Conservation (phyloP, 768 basidiomycete genomes). For the Thelephora ganbajun region DNA sequence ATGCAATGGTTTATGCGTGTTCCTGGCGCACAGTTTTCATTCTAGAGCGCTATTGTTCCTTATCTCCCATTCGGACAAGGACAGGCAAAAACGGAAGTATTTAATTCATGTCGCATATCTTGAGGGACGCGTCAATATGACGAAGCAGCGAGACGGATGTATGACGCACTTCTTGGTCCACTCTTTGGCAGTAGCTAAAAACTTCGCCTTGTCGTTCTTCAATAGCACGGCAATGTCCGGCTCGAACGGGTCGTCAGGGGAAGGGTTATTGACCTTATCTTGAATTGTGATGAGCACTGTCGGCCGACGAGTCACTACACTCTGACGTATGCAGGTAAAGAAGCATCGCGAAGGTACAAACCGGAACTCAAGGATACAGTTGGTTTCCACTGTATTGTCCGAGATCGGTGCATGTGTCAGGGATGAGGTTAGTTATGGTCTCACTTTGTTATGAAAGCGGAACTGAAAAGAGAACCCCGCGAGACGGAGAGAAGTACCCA, state of each 20-base stretch:
- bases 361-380: conserved; percentile 61
- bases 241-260: conserved; percentile 79
- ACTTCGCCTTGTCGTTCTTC: conserved; percentile 66
- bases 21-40: too few relatives aligned
- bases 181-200: conserved; percentile 66
- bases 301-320: conserved; percentile 1
- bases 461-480: background rate
- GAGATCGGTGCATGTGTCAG: background rate
- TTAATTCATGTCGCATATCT: conserved; percentile 9
- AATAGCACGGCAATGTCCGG: conserved; percentile 77
- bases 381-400: conserved; percentile 62
- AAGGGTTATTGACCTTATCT: conserved; percentile 81
- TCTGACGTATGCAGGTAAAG: background rate
- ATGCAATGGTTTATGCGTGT: too few relatives aligned
- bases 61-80: too few relatives aligned
- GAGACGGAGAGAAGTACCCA: background rate
- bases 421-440: background rate
- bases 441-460: background rate
- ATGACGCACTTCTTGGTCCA: conserved; percentile 65
- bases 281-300: conserved; percentile 63
- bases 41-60: too few relatives aligned
- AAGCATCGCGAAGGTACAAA: conserved; percentile 15
- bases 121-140: background rate
- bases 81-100: background rate
- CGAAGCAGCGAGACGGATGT: background rate